These are phyloP conservation scores for Sporothrix dimorphospora DNA, from an alignment of 2,329 filamentous ascomycete genomes.

Conservation along the genomic window DNA sequence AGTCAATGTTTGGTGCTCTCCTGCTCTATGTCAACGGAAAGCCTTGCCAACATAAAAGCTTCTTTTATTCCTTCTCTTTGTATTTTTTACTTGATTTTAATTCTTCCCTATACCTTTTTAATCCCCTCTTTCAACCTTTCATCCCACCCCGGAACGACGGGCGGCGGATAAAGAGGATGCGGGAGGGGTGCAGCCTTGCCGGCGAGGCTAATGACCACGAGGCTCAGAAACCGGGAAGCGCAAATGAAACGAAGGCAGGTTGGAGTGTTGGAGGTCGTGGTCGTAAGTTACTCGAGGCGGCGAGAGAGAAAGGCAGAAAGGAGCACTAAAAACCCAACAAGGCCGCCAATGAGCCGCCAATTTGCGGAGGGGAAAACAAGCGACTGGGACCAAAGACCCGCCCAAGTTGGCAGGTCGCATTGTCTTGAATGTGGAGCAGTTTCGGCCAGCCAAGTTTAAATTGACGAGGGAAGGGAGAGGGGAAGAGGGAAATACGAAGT, in stretches of 20 bases:
- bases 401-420: slow-evolving; percentile 19
- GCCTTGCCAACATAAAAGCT: background rate
- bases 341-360: background rate
- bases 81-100: background rate
- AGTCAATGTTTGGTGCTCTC: too few relatives aligned
- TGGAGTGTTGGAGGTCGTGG: background rate
- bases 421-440: slow-evolving; percentile 9
- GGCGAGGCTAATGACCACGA: background rate
- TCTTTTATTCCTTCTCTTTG: background rate
- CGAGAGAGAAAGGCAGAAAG: background rate
- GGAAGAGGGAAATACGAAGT: background rate
- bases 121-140: background rate
- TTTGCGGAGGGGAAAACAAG: background rate
- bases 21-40: background rate
- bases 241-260: slow-evolving; percentile 3
- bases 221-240: slow-evolving; percentile 16
- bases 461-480: background rate
- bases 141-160: background rate
- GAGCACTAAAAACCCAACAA: background rate
- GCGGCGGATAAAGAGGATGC: background rate
- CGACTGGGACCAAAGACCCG: background rate
- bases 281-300: too few relatives aligned
- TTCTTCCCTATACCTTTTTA: background rate
- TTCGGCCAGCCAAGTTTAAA: slow-evolving; percentile 11
- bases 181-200: slow-evolving; percentile 18